Evolutionary conservation across 1,284 basidiomycete species (phyloP).

Genomic region (Bondarzewia mesenterica): DNA sequence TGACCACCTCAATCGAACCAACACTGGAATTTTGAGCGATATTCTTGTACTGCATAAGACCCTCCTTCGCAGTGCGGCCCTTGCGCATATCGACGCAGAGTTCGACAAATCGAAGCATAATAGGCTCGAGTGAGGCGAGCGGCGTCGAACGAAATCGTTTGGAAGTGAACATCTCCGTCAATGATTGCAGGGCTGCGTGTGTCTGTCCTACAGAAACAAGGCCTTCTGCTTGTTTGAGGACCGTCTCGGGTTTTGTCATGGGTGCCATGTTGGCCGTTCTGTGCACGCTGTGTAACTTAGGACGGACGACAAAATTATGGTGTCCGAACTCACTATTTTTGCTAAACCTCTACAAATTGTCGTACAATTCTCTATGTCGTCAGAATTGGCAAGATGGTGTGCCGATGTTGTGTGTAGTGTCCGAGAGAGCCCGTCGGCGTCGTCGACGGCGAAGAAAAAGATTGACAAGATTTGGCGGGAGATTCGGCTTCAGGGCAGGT

Average conservation of each 20-base stretch:
- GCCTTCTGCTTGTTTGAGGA: constrained; percentile 88
- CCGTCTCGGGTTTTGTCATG: constrained; percentile 86
- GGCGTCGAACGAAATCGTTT: constrained; percentile 95
- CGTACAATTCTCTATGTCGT: background rate
- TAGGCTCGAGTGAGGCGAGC: constrained; percentile 86
- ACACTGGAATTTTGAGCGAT: constrained; percentile 92
- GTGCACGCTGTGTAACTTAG: background rate
- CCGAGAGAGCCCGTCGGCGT: background rate
- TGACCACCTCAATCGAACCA: constrained; percentile 87
- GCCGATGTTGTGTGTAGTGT: background rate
- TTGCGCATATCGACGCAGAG: constrained; percentile 95
- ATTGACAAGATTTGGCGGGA: background rate
- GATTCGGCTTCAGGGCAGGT: background rate
- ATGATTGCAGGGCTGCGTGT: constrained; percentile 80
- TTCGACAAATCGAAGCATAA: constrained; percentile 90
- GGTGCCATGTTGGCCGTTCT: constrained; percentile 58
- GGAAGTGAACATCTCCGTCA: constrained; percentile 88
- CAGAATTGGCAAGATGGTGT: background rate
- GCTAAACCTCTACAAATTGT: background rate
- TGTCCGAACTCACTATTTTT: background rate
- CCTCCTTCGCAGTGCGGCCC: constrained; percentile 90
- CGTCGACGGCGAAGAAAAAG: background rate
- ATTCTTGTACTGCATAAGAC: constrained; percentile 95
- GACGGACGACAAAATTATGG: background rate
- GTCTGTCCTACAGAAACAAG: constrained; percentile 87